Base-by-base conservation (phyloP, 176 grass and related monocot genomes). In the Saccharum officinarum region DNA sequence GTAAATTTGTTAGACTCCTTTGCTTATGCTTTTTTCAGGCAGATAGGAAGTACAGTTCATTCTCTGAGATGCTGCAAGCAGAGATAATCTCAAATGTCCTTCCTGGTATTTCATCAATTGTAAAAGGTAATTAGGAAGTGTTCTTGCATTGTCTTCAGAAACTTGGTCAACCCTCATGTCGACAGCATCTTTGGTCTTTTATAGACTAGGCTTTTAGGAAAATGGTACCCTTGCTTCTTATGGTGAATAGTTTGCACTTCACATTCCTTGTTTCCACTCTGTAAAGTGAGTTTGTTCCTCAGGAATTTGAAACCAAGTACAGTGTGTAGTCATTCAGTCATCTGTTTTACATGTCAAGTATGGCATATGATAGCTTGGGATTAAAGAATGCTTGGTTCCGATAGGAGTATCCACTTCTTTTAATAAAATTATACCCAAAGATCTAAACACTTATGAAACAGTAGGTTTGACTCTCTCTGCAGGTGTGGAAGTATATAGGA, bases 11-110 rank as follows among this genome's bases (percentile, higher is more conserved):
- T 28, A 67, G 72, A 81, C 16, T 23, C 15, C 47, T 76, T 73
- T 83, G 23, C n/a, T 37, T 64, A 77, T 87, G 72, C n/a, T 77
- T 13, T 87, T 78, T 91, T 80, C 85, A 98, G 96, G 52, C 73
- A 55, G 77, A 95, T 86, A 76, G 54, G 82, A 72, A 73, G 26
- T 94, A 98, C 78, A 80, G 26, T 70, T 90, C 87, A 20, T 98
- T 98, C 64, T 89, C 73, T 82, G 81, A 95, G 66, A 98, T 98
- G 96, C 75, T 95, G 60, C 78, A 94, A 84, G 38, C 57, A 73
- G 96, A 98, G 83, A 95, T 38, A 47, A 87, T 95, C 71, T 78
- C 89, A 86, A 89, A 95, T 79, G 91, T 95, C n/a, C 91, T 98
- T 66, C 96, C 93, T 74, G 93, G 87, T 30, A 78, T 95, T 87